A percentile compares a stretch with the other conserved stretches of the same genome.
Evolutionary conservation across 1,284 basidiomycete genomes (phyloP).

Genomic region (Laetiporus sulphureus): DNA sequence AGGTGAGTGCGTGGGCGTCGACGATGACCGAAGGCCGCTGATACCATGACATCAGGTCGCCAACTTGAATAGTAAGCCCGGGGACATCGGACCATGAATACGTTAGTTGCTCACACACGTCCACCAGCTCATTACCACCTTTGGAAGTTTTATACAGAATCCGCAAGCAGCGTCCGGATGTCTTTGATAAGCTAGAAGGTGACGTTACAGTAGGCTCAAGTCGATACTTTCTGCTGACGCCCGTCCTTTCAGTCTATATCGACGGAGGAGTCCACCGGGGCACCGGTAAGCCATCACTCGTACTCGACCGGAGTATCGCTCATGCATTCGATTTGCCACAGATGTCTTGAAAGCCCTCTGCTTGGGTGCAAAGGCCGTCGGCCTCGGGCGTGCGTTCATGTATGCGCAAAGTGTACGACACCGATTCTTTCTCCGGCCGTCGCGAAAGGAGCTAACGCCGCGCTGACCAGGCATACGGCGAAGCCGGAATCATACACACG

Average conservation of each 20-base stretch:
- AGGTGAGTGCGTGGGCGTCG: constrained; percentile 41
- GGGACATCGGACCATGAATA: no score
- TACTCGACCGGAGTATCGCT: neutral
- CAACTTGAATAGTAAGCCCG: constrained; percentile 71
- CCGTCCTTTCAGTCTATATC: constrained; percentile 62
- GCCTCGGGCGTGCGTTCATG: constrained; percentile 86
- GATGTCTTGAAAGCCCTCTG: constrained; percentile 91
- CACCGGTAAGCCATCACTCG: constrained; percentile 41
- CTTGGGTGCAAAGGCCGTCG: constrained; percentile 85
- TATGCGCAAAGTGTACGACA: constrained; percentile 84
- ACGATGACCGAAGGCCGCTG: constrained; percentile 7
- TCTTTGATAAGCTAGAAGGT: constrained; percentile 72
- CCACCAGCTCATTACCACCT: constrained; percentile 56
- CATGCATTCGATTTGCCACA: constrained; percentile 11
- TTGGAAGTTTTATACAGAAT: constrained; percentile 75
- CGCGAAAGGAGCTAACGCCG: neutral
- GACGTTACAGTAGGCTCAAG: neutral
- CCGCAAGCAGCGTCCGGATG: constrained; percentile 63
- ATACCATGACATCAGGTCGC: constrained; percentile 42
- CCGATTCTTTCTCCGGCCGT: neutral
- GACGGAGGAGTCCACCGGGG: constrained; percentile 87
- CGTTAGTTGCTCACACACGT: neutral
- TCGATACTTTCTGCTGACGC: neutral
- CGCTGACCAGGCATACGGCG: constrained; percentile 66
- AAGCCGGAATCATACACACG: constrained; percentile 73